A percentile compares a stretch with the other conserved stretches of the same genome.
Evolutionary conservation across 148 eudicot genomes (phyloP).

Genomic region (Drosera capensis): DNA sequence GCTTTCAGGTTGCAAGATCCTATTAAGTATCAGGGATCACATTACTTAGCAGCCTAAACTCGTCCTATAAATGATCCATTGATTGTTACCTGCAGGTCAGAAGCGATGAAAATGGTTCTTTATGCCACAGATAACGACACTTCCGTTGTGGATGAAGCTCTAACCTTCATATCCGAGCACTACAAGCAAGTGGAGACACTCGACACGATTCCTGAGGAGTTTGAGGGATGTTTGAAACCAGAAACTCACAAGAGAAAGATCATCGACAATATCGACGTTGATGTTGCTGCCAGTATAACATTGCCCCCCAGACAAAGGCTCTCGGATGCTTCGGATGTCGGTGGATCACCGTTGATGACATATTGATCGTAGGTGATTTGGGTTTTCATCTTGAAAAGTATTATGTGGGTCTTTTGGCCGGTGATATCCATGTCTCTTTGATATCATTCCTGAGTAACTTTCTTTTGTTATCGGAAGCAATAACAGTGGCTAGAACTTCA

Average conservation of each 20-base stretch:
- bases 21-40: background rate
- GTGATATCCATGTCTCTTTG: too few relatives aligned
- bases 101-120: conserved; percentile 55
- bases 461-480: too few relatives aligned
- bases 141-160: conserved; percentile 64
- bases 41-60: too few relatives aligned
- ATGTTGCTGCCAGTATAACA: conserved; percentile 35
- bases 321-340: conserved; percentile 66
- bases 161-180: conserved; percentile 50
- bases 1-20: background rate
- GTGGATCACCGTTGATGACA: conserved; percentile 60
- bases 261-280: conserved; percentile 22
- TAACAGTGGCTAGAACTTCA: too few relatives aligned
- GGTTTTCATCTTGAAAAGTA: too few relatives aligned
- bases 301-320: conserved; percentile 61
- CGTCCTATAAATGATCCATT: background rate
- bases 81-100: conserved; percentile 29
- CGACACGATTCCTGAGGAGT: conserved; percentile 38
- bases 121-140: conserved; percentile 79
- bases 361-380: conserved; percentile 14
- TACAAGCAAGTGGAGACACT: conserved; percentile 18
- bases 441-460: too few relatives aligned
- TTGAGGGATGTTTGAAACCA: conserved; percentile 22
- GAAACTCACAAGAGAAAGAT: conserved; percentile 71
- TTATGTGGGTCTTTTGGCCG: too few relatives aligned